Evolutionary conservation across 2,329 filamentous ascomycete species (phyloP).

Genomic region (Trichophyton equinum): DNA sequence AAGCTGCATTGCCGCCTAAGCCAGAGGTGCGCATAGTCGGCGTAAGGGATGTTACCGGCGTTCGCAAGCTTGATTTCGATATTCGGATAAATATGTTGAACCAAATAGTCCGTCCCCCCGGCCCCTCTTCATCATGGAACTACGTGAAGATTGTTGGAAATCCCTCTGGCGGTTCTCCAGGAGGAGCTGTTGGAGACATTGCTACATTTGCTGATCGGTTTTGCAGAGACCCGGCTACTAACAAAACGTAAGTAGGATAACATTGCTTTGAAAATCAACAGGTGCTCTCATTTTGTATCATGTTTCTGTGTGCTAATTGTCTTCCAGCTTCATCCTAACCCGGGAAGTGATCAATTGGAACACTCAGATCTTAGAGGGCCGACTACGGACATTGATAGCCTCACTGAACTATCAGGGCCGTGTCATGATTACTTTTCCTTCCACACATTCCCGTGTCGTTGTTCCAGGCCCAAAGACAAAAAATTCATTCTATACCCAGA

Average conservation of each 20-base stretch:
- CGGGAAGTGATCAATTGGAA: slow-evolving; percentile 7
- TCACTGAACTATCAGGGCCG: slow-evolving; percentile 3
- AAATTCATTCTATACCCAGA: neutral
- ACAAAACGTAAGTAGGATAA: slow-evolving; percentile 4
- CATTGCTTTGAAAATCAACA: neutral
- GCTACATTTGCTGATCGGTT: slow-evolving; percentile 2
- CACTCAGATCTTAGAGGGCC: slow-evolving; percentile 4
- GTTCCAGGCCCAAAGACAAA: neutral
- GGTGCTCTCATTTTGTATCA: neutral
- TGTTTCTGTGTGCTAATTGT: neutral
- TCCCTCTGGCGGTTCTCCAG: neutral
- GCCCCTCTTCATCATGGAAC: neutral
- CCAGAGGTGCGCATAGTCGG: slow-evolving; percentile 19
- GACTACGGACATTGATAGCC: slow-evolving; percentile 4
- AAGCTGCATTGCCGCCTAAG: slow-evolving; percentile 20
- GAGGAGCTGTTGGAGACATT: neutral
- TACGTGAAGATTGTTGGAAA: slow-evolving; percentile 3
- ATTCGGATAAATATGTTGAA: slow-evolving; percentile 6
- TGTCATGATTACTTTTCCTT: slow-evolving; percentile 1
- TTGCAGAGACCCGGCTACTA: slow-evolving; percentile 2
- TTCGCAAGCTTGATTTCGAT: slow-evolving; percentile 5
- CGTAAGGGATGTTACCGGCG: neutral
- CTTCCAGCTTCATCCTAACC: slow-evolving; percentile 3
- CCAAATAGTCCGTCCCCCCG: neutral
- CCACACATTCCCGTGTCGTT: neutral